phyloP scores from a whole-genome alignment of 306 rosid species.

The Castanea mollissima region DNA sequence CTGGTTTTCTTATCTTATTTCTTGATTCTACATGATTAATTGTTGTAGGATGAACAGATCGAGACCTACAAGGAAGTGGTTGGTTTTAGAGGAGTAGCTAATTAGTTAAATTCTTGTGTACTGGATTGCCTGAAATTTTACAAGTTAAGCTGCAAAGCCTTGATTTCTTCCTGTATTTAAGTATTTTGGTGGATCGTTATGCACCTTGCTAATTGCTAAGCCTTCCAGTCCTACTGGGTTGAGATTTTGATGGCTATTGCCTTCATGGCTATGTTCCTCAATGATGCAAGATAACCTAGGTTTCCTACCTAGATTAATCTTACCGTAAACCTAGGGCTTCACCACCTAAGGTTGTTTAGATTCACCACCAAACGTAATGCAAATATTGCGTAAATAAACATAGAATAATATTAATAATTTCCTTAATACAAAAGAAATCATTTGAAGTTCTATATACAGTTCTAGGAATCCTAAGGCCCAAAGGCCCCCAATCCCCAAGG shows the following conservation, averaged over 20 bases:
- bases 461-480: too few species aligned
- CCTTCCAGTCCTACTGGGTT: conserved; percentile 73
- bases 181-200: conserved; percentile 5
- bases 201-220: conserved; percentile 38
- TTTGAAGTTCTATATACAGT: too few species aligned
- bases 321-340: too few species aligned
- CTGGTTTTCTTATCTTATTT: conserved; percentile 23
- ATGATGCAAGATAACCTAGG: neutral
- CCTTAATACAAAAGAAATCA: too few species aligned
- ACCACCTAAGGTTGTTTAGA: too few species aligned
- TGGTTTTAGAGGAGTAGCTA: conserved; percentile 74
- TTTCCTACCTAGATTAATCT: too few species aligned
- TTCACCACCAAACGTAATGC: too few species aligned
- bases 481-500: too few species aligned
- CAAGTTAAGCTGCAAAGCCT: conserved; percentile 51
- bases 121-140: conserved; percentile 78
- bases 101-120: conserved; percentile 73
- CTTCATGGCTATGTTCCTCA: conserved; percentile 94
- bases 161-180: conserved; percentile 7
- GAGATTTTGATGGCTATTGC: conserved; percentile 97
- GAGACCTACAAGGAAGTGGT: conserved; percentile 67
- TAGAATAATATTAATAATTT: too few species aligned
- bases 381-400: too few species aligned
- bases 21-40: conserved; percentile 30
- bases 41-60: conserved; percentile 74